Evolutionary conservation across 495 filamentous ascomycete species (phyloP).

Genomic region (Penicillium steckii): DNA sequence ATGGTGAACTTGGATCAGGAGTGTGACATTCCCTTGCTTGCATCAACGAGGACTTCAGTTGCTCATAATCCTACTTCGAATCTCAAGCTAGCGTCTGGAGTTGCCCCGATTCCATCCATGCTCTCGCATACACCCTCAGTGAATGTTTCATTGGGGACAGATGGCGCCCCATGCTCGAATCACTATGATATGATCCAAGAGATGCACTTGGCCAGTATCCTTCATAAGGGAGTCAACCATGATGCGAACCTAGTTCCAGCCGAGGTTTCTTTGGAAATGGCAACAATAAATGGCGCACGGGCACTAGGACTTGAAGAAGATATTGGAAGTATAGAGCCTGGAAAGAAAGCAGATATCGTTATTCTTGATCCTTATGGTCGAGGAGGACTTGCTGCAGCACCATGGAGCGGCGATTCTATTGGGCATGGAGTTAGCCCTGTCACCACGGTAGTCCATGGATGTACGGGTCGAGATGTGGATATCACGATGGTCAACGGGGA

Average conservation of each 20-base stretch:
- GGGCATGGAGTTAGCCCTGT: slow-evolving; percentile 25
- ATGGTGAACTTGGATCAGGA: slow-evolving; percentile 35
- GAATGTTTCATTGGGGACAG: slow-evolving; percentile 37
- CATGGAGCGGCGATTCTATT: slow-evolving; percentile 8
- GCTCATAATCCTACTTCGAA: slow-evolving; percentile 42
- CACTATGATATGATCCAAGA: slow-evolving; percentile 42
- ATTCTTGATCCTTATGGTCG: slow-evolving; percentile 33
- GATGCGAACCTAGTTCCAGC: slow-evolving; percentile 36
- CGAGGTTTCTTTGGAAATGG: slow-evolving; percentile 38
- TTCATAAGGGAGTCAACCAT: slow-evolving; percentile 37
- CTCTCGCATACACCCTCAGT: slow-evolving; percentile 18
- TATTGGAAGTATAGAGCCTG: slow-evolving; percentile 39
- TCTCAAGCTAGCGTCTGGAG: slow-evolving; percentile 39
- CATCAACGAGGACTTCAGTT: slow-evolving; percentile 31
- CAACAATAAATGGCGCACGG: slow-evolving; percentile 39
- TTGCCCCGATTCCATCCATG: slow-evolving; percentile 35
- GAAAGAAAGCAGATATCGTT: slow-evolving; percentile 40
- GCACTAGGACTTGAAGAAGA: slow-evolving; percentile 37
- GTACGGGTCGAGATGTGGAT: slow-evolving; percentile 38
- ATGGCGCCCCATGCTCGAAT: slow-evolving; percentile 43
- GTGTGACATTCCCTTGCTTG: slow-evolving; percentile 32
- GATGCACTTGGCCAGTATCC: slow-evolving; percentile 38
- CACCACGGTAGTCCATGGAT: slow-evolving; percentile 37
- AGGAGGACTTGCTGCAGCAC: slow-evolving; percentile 19
- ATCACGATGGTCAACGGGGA: slow-evolving; percentile 37